These are phyloP conservation scores for Monilinia laxa DNA, from an alignment of 2,329 filamentous ascomycete genomes.

Conservation along the genomic window DNA sequence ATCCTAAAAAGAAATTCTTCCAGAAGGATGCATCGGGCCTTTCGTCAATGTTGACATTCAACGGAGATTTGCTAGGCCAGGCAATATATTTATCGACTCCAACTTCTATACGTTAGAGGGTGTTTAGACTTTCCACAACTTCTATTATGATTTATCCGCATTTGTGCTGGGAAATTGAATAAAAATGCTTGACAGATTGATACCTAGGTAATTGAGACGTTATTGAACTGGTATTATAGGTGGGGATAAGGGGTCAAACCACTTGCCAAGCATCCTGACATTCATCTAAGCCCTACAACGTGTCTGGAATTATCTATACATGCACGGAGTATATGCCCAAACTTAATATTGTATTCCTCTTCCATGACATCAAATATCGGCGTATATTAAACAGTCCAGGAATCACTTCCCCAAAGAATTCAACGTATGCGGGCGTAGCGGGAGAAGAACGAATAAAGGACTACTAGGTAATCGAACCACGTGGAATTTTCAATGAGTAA, in stretches of 20 bases:
- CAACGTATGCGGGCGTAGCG: not conserved
- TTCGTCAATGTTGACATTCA: slow-evolving; percentile 3
- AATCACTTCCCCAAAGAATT: not conserved
- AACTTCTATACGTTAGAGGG: not conserved
- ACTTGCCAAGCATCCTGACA: slow-evolving; percentile 14
- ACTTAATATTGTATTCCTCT: slow-evolving; percentile 3
- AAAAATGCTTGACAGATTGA: slow-evolving; percentile 8
- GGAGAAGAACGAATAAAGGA: not conserved
- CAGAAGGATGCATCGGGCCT: not conserved
- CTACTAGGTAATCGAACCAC: slow-evolving; percentile 15
- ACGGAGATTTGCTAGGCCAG: slow-evolving; percentile 14
- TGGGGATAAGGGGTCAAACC: slow-evolving; percentile 17
- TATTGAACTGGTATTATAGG: slow-evolving; percentile 4
- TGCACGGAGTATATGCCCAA: slow-evolving; percentile 13
- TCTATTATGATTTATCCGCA: not conserved
- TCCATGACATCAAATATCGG: slow-evolving; percentile 12
- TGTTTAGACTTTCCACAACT: not conserved
- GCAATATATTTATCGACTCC: not conserved
- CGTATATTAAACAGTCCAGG: slow-evolving; percentile 11
- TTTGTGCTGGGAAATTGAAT: not conserved
- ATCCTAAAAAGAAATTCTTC: not conserved
- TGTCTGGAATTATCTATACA: slow-evolving; percentile 11
- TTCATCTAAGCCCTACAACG: slow-evolving; percentile 21
- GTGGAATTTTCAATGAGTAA: slow-evolving; percentile 13
- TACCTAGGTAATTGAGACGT: not conserved